Evolutionary conservation across 257 asterid genomes (phyloP).

Genomic region (Buddleja alternifolia): DNA sequence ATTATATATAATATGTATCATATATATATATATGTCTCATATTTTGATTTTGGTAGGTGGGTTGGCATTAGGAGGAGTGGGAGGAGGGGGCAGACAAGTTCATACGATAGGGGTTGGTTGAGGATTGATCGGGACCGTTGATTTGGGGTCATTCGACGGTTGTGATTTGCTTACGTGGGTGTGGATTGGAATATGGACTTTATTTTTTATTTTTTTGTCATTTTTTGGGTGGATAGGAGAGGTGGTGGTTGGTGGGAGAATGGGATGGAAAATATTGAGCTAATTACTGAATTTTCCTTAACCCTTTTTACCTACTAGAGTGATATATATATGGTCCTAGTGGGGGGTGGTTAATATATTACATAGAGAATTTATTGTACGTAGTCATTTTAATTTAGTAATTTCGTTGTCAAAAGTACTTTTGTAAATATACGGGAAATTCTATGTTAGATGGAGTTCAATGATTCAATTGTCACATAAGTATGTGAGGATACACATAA

Average conservation of each 20-base stretch:
- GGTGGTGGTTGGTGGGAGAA: constrained; percentile 47
- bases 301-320: too few relatives aligned
- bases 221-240: background rate
- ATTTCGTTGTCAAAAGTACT: too few relatives aligned
- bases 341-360: too few relatives aligned
- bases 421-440: too few relatives aligned
- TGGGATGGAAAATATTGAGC: background rate
- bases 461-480: too few relatives aligned
- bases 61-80: constrained; percentile 14
- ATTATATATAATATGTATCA: background rate
- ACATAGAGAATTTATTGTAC: too few relatives aligned
- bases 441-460: too few relatives aligned
- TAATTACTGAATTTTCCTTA: background rate
- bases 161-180: constrained; percentile 1
- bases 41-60: constrained; percentile 64
- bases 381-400: too few relatives aligned
- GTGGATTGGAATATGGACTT: background rate
- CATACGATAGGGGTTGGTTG: constrained; percentile 53
- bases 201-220: background rate
- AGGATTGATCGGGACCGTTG: constrained; percentile 45
- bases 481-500: too few relatives aligned
- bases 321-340: too few relatives aligned
- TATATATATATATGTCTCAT: background rate
- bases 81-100: constrained; percentile 27
- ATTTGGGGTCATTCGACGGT: constrained; percentile 32